A percentile compares a stretch with the other conserved stretches of the same genome.
Evolutionary conservation across 2,329 filamentous ascomycete genomes (phyloP).

Genomic region (Phaeosphaeria sp.): DNA sequence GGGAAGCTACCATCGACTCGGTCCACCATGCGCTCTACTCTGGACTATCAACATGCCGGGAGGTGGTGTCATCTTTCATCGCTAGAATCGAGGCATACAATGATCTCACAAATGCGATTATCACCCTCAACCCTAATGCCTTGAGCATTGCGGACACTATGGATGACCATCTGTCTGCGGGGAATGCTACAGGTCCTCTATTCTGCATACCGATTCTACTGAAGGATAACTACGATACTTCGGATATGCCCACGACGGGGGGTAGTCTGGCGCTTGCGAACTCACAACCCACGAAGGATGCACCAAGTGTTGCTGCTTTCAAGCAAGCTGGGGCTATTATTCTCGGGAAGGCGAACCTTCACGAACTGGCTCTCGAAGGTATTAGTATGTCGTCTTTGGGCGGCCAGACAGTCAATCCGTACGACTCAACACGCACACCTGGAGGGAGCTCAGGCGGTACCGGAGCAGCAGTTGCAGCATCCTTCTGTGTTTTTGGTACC

Average conservation of each 20-base stretch:
- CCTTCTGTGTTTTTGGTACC: conserved; percentile 64
- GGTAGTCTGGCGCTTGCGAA: conserved; percentile 59
- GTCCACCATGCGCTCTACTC: conserved; percentile 64
- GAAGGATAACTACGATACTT: conserved; percentile 70
- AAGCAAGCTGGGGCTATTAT: conserved; percentile 61
- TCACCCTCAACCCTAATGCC: conserved; percentile 60
- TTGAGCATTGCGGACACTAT: conserved; percentile 58
- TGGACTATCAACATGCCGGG: conserved; percentile 61
- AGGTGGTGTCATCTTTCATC: conserved; percentile 63
- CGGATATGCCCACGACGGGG: conserved; percentile 64
- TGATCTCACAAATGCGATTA: conserved; percentile 63
- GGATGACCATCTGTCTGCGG: conserved; percentile 55
- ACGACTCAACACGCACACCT: conserved; percentile 69
- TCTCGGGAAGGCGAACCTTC: conserved; percentile 65
- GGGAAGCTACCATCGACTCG: conserved; percentile 65
- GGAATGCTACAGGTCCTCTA: conserved; percentile 60
- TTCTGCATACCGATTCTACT: conserved; percentile 69
- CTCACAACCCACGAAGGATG: conserved; percentile 58
- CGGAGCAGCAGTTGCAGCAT: conserved; percentile 65
- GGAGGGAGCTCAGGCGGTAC: conserved; percentile 71
- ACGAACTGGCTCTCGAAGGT: conserved; percentile 70
- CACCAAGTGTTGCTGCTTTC: conserved; percentile 58
- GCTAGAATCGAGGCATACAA: conserved; percentile 65
- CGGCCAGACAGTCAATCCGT: conserved; percentile 71
- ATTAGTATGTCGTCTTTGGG: conserved; percentile 68